Evolutionary conservation across 176 grass and related monocot genomes (phyloP), one percentile per base, ranked within the genome.

Genomic region (Cenchrus fungigraminus): DNA sequence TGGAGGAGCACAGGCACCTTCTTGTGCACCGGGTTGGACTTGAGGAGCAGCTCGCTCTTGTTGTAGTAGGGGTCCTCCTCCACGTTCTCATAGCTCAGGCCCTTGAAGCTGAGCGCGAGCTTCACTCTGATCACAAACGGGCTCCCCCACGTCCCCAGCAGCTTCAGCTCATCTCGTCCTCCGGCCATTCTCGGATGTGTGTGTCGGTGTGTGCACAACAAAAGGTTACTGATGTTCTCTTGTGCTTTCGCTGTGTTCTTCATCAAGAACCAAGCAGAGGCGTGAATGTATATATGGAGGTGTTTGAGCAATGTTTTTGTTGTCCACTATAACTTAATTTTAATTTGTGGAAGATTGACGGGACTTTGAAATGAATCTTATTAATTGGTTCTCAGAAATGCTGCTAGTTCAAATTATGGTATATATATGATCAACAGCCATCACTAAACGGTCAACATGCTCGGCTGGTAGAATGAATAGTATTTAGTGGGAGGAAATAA

Each of bases 21-120:
- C 12, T 88, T 78, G 85, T 92, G 60, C 55, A 95, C 75, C 1
- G 90, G 93, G 88, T 90, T 92, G 79, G 52, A 90, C 42, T 52
- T 62, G 5, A 92, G 81, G 10, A 95, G 84, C 0, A 88, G 79
- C 29, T 90, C 67, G 65, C 93, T 95, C 75, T 92, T 95, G 79
- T 64, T 58, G 76, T 51, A 2, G 46, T 73, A 51, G 70, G 29
- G 46, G 70, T 72, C 45, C 20, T 73, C 46, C 65, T 87, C 76
- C 10, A 77, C 3, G 45, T 81, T 0, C 32, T 83, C 73, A 0
- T 77, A 89, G 83, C 34, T 77, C 64, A 77, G 6, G 71, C 83
- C 71, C 56, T 89, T 82, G 71, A 86, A 51, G 34, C 56, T 20
- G 32, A 83, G 86, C 10, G 85, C 88, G 4, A 92, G 73, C 17